Evolutionary conservation across 768 basidiomycete species (phyloP).

Genomic region (Sporobolomyces phaffii): DNA sequence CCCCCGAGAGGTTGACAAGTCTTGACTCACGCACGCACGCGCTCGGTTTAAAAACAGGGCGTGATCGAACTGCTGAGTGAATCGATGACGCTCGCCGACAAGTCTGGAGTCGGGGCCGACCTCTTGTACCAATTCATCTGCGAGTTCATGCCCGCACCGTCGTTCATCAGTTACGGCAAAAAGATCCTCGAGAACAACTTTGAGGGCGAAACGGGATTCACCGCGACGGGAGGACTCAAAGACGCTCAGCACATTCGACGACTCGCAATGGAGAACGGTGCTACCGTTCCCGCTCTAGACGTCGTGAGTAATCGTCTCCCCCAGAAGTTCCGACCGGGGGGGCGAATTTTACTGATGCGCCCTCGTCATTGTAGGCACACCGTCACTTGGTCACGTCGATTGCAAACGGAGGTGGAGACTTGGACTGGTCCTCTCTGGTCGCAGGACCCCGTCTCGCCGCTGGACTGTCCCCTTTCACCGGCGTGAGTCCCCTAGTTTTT

Average conservation of each 20-base stretch:
- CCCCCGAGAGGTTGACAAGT: neutral
- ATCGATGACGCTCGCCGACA: slow-evolving; percentile 75
- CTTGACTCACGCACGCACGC: too few species aligned
- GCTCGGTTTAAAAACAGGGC: neutral
- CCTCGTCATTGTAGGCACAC: slow-evolving; percentile 49
- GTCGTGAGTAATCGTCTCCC: neutral
- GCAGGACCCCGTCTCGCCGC: slow-evolving; percentile 71
- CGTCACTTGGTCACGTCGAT: slow-evolving; percentile 73
- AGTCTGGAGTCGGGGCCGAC: slow-evolving; percentile 67
- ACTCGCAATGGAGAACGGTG: slow-evolving; percentile 56
- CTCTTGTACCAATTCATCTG: slow-evolving; percentile 56
- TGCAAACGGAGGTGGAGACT: slow-evolving; percentile 61
- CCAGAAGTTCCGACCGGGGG: too few species aligned
- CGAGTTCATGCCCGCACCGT: slow-evolving; percentile 55
- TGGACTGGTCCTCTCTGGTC: slow-evolving; percentile 80
- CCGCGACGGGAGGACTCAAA: slow-evolving; percentile 73
- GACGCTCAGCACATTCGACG: slow-evolving; percentile 65
- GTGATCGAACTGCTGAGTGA: slow-evolving; percentile 71
- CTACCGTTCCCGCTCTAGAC: slow-evolving; percentile 38
- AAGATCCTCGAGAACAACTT: slow-evolving; percentile 62
- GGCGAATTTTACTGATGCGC: too few species aligned
- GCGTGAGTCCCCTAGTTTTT: slow-evolving; percentile 19
- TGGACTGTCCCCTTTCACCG: slow-evolving; percentile 52
- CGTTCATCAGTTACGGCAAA: slow-evolving; percentile 50
- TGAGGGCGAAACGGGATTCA: slow-evolving; percentile 67